These are phyloP conservation scores for Dictyostelium firmibasis DNA, from an alignment of 78 protist genomes.

Conservation along the genomic window DNA sequence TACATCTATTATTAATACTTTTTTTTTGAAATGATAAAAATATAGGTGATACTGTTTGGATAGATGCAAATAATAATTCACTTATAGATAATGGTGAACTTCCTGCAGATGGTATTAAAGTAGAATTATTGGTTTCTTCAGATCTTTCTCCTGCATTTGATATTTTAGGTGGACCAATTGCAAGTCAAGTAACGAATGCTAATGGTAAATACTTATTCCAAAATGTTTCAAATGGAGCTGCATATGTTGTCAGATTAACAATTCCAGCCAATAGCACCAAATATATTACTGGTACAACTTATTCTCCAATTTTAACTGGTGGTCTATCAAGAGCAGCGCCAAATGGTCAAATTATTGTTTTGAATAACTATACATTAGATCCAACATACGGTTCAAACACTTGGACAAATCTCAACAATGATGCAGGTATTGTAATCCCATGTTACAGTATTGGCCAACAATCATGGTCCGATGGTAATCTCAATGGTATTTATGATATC, in stretches of 20 bases:
- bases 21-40: not conserved
- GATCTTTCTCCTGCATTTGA: not conserved
- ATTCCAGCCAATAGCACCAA: not conserved
- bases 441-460: constrained; percentile 21
- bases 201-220: constrained; percentile 40
- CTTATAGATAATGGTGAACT: constrained; percentile 3
- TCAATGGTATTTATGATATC: constrained; percentile 40
- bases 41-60: not conserved
- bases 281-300: not conserved
- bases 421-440: constrained; percentile 45
- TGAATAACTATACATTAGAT: not conserved
- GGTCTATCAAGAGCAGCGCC: not conserved
- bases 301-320: not conserved
- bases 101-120: constrained; percentile 9
- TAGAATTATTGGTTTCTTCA: not conserved
- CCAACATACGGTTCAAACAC: not conserved
- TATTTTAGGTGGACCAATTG: not conserved
- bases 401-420: not conserved
- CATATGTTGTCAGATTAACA: not conserved
- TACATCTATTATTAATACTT: not conserved
- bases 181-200: not conserved
- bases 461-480: constrained; percentile 40
- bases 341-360: not conserved
- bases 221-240: not conserved
- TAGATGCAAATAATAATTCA: constrained; percentile 1